Conservation (phyloP, 352 stramenopile genomes). For the Aphanomyces stellatus region DNA sequence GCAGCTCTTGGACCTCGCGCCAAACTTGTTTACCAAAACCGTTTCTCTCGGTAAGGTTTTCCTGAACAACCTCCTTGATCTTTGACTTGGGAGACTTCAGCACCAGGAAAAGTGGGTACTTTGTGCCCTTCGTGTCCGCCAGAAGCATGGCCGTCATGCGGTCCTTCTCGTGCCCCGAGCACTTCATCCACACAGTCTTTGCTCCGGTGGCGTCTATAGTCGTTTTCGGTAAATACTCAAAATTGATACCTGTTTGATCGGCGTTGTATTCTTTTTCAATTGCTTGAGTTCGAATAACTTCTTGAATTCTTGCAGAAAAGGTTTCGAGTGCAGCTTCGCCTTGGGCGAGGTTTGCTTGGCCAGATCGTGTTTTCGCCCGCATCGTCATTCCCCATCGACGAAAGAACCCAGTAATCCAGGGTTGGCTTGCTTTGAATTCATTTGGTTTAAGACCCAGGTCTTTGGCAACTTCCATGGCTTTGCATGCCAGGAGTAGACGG, state of each 20-base stretch:
- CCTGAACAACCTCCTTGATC: not conserved
- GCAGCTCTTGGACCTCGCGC: constrained; percentile 17
- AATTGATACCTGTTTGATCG: constrained; percentile 22
- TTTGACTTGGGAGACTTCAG: constrained; percentile 22
- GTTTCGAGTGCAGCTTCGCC: not conserved
- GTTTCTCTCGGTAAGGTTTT: not conserved
- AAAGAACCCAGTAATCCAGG: not conserved
- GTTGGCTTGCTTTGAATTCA: constrained; percentile 1
- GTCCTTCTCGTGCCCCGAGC: constrained; percentile 24
- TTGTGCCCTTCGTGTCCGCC: constrained; percentile 21
- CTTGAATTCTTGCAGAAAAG: not conserved
- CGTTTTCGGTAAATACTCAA: constrained; percentile 23
- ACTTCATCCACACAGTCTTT: constrained; percentile 25
- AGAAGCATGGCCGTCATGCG: constrained; percentile 24
- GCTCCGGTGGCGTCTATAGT: constrained; percentile 16
- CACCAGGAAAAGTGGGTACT: constrained; percentile 24
- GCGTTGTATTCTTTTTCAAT: constrained; percentile 18
- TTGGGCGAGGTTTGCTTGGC: constrained; percentile 15
- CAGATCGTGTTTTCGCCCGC: constrained; percentile 12
- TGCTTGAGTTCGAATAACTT: not conserved
- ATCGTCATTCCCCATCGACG: constrained; percentile 13
- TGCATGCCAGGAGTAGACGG: not conserved
- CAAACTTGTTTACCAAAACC: constrained; percentile 24
- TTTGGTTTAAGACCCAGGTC: not conserved
- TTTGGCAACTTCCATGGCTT: constrained; percentile 4